Evolutionary conservation across 75 land plant species (phyloP), one percentile per base, ranked within the genome.

Genomic region (Azolla pinnata): DNA sequence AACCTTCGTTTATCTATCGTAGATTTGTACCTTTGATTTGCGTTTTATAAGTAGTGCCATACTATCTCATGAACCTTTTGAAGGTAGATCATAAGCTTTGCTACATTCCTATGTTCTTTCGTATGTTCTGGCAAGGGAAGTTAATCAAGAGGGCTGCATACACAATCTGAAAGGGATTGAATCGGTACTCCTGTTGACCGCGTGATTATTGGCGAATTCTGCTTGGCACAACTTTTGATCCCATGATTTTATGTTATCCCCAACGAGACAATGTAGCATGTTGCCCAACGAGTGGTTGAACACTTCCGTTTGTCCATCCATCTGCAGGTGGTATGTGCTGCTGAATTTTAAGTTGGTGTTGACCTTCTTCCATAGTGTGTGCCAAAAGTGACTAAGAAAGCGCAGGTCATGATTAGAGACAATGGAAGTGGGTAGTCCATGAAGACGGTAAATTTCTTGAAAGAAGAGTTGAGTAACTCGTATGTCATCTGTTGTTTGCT

Each of bases 141-240:
- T 2, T 24, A 29, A 54, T 54, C 57, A 4, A 21, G 0, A 4
- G 29, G 30, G 23, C 57, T 0, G 0, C 29, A n/a, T 3, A 14
- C 30, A 26, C 19, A 24, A 4, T 18, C 28, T 24, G 29, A 63
- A 63, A 3, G 55, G 55, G 2, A n/a, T 19, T 0, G 8, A 19
- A 1, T 38, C 55, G n/a, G 38, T 63, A 2, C 35, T 30, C 2
- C 65, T 2, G n/a, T 63, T 63, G 2, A 32, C 40, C 1, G 54
- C 34, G 25, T 24, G 30, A 29, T 65, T 55, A 25, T 33, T 42
- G 16, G 67, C 44, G 55, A 65, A 65, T 42, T 65, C 59, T 5
- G 57, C 67, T 0, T 28, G 20, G 17, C 55, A 31, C 26, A 65
- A 19, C 1, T 25, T 14, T 2, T 33, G 25, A n/a, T 42, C 59